Base-by-base conservation (phyloP, 2,329 filamentous ascomycete species). In the Fusarium phyllophilum region DNA sequence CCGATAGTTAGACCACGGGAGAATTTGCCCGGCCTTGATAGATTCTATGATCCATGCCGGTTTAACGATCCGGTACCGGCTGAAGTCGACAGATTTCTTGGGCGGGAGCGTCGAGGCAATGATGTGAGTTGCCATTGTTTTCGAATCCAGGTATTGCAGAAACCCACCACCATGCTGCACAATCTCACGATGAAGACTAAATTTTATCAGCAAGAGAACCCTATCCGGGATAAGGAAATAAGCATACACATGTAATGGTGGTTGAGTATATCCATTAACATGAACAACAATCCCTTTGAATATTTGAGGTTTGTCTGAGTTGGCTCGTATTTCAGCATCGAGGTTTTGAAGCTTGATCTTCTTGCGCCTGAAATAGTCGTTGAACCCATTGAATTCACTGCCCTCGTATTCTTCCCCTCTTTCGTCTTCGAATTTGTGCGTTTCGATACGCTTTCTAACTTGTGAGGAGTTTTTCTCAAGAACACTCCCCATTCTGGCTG, bases 281-380 rank as follows among this genome's bases (percentile, higher is more conserved):
- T 98, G 94, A 15, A 92, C 94, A 18, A 97, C 95, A 14, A 98
- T 88, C 2, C 94, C 95, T 75, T 92, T 94, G 86, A 99, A 99
- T 59, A 99, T 94, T 70, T 90, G 90, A 15, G 95, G 94, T 73
- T 93, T 94, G 74, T 92, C 91, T 1, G 85, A 83, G 8, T 89
- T 85, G 38, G 92, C 88, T 66, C 96, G 91, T 49, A 97, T 86
- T 61, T 97, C 90, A 14, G 91, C 91, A 83, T 99, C 96, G 36
- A 96, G 89, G 79, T 99, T 99, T 82, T 98, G 96, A 8, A 99
- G 88, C 81, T 99, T 99, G 82, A 97, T 91, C 86, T 97, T 98
- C 86, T 99, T 99, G 63, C 95, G 92, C 56, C 95, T 89, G 81
- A 98, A 97, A 82, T 98, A 99, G 79, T 98, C 96, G 31, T 87